Percentiles rank a stretch among this genome's conserved stretches.
Evolutionary conservation across 225 moss, liverwort and hornwort species (phyloP).

Genomic region (Pseudoscleropodium purum): DNA sequence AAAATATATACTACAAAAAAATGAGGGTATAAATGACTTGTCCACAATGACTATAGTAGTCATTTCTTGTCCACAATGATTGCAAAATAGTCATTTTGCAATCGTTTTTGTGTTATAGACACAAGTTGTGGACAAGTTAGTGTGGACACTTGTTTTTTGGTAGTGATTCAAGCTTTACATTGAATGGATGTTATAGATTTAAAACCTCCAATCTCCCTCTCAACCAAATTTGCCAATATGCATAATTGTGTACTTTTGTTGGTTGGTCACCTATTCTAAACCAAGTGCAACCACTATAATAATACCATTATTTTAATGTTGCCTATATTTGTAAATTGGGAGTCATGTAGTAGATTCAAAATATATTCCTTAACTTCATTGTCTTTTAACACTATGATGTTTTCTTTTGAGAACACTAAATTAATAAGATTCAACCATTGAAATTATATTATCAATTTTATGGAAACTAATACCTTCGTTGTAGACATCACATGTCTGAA

Average conservation of each 20-base stretch:
- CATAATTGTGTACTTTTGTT: neutral
- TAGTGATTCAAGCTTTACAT: neutral
- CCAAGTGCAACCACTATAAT: accelerated
- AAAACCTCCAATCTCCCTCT: accelerated
- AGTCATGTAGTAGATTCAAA: neutral
- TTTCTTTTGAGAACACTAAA: no score
- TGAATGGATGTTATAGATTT: neutral
- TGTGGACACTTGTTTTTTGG: no score
- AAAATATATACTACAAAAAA: neutral
- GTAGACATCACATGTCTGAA: neutral
- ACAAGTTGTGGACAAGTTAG: no score
- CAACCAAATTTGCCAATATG: neutral
- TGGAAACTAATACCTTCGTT: no score
- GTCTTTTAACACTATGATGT: neutral
- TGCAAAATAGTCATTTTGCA: no score
- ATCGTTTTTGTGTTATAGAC: no score
- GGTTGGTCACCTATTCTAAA: neutral
- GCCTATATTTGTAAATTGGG: neutral
- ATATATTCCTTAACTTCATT: no score
- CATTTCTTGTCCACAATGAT: no score
- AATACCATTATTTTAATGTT: neutral
- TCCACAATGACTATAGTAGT: no score
- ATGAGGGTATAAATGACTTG: no score
- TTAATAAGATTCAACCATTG: no score
- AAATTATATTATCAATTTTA: no score